These are phyloP conservation scores for Candida neerlandica DNA, from an alignment of 1,139 yeast species.

Conservation along the genomic window DNA sequence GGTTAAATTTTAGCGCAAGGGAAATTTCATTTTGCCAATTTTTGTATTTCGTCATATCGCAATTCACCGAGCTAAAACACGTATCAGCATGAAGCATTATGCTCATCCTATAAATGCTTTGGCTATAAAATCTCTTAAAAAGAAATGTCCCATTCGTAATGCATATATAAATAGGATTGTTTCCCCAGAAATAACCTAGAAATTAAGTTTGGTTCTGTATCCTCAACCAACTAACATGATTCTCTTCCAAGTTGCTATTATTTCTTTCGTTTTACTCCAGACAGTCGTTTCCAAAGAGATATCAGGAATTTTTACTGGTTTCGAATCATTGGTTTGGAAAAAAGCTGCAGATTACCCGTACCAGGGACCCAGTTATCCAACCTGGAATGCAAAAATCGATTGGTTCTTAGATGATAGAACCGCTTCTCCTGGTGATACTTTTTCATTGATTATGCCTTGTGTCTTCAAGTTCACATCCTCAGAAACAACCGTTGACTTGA, in stretches of 20 bases:
- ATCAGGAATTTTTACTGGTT: constrained; percentile 12
- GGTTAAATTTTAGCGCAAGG: too few species aligned
- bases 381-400: constrained; percentile 26
- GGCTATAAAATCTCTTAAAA: too few species aligned
- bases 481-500: constrained; percentile 16
- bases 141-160: too few species aligned
- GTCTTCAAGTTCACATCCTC: constrained; percentile 27
- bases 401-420: constrained; percentile 27
- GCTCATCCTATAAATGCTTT: too few species aligned
- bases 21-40: too few species aligned
- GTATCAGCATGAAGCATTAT: too few species aligned
- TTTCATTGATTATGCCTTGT: constrained; percentile 27
- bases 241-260: not conserved
- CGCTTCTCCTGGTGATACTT: constrained; percentile 28
- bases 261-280: not conserved
- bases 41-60: too few species aligned
- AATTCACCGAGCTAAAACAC: too few species aligned
- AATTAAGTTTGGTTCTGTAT: too few species aligned
- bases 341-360: constrained; percentile 7
- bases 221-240: too few species aligned
- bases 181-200: too few species aligned
- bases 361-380: constrained; percentile 20
- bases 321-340: constrained; percentile 13
- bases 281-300: constrained; percentile 4
- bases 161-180: too few species aligned